A percentile compares a stretch with the other conserved stretches of the same genome.
Conservation (phyloP, 2,329 filamentous ascomycete species). For the Cryoendolithus antarcticus region DNA sequence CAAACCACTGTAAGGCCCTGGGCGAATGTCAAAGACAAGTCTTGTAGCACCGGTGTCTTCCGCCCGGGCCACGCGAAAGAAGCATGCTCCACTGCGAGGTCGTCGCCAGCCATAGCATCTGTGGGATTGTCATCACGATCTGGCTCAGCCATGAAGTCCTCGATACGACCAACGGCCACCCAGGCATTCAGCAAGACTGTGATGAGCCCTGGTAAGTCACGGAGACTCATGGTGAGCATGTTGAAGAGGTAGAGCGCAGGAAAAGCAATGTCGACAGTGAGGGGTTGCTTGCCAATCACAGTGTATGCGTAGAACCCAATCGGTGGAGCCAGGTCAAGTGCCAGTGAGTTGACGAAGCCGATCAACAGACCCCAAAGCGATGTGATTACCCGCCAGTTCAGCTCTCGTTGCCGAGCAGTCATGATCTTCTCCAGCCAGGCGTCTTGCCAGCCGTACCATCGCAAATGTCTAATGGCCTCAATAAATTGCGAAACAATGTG, state of each 20-base stretch:
- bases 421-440: slow-evolving; percentile 61
- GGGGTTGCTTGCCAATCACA: slow-evolving; percentile 49
- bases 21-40: slow-evolving; percentile 45
- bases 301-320: slow-evolving; percentile 75
- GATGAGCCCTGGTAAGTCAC: slow-evolving; percentile 62
- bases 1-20: slow-evolving; percentile 47
- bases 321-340: slow-evolving; percentile 65
- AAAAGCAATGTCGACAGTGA: slow-evolving; percentile 74
- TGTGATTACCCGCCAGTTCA: slow-evolving; percentile 52
- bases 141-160: slow-evolving; percentile 76
- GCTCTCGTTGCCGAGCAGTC: slow-evolving; percentile 53
- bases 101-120: slow-evolving; percentile 21
- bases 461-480: slow-evolving; percentile 67
- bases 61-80: slow-evolving; percentile 72
- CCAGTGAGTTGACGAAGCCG: slow-evolving; percentile 55
- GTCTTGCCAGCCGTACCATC: slow-evolving; percentile 74
- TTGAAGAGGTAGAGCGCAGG: slow-evolving; percentile 71
- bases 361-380: slow-evolving; percentile 53
- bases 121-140: slow-evolving; percentile 44
- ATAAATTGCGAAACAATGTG: slow-evolving; percentile 78
- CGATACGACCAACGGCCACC: slow-evolving; percentile 71
- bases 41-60: slow-evolving; percentile 39
- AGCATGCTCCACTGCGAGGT: slow-evolving; percentile 45
- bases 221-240: slow-evolving; percentile 60
- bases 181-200: slow-evolving; percentile 67